phyloP scores from a whole-genome alignment of 2,329 filamentous ascomycete genomes.

The Huntiella moniliformis region DNA sequence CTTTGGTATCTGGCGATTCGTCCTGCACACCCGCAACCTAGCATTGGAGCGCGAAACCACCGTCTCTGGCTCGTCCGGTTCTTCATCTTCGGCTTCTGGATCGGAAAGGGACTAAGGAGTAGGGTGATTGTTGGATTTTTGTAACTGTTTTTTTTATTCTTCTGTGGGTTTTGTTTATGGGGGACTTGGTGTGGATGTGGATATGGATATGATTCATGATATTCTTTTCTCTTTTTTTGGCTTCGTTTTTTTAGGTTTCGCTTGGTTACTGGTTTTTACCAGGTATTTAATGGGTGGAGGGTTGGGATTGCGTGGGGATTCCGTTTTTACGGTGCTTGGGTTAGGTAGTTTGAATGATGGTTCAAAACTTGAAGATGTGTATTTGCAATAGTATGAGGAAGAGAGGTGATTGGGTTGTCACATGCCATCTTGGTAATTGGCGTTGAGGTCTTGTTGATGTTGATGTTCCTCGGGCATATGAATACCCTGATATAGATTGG shows the following conservation, averaged over 20 bases:
- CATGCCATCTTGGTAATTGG: background rate
- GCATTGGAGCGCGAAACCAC: background rate
- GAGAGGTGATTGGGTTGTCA: background rate
- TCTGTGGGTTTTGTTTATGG: background rate
- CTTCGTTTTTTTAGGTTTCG: background rate
- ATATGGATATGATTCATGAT: constrained; percentile 1
- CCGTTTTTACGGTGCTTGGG: background rate
- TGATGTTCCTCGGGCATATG: too few relatives aligned
- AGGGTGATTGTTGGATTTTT: background rate
- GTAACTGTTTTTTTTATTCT: too few relatives aligned
- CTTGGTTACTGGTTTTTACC: background rate
- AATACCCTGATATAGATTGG: too few relatives aligned
- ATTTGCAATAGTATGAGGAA: background rate
- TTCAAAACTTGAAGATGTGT: background rate
- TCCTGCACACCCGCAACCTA: constrained; percentile 18
- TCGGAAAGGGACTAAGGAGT: background rate
- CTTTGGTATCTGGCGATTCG: constrained; percentile 45
- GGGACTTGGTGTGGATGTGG: background rate
- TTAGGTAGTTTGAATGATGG: background rate
- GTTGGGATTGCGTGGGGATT: background rate
- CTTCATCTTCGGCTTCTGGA: background rate
- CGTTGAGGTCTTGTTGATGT: background rate
- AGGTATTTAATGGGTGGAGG: background rate
- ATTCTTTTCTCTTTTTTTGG: background rate
- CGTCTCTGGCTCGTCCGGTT: background rate